A percentile compares a stretch with the other conserved stretches of the same genome.
Conservation (phyloP, 2,329 filamentous ascomycete species). For the Cladobotryum protrusum region DNA sequence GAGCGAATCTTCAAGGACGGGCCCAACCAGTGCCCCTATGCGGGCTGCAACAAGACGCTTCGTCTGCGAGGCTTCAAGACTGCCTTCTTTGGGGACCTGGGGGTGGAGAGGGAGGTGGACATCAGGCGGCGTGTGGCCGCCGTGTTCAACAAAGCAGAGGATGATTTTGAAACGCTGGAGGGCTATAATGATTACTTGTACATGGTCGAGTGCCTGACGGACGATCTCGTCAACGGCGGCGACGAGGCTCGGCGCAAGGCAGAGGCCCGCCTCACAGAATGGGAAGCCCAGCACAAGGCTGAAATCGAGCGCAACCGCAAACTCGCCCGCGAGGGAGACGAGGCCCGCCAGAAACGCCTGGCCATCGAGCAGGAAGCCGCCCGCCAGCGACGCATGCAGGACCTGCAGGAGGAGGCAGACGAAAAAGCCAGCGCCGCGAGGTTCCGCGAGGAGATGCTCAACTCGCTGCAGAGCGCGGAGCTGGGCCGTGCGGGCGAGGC, state of each 20-base stretch:
- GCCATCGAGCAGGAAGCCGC: conserved; percentile 61
- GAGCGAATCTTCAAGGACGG: conserved; percentile 90
- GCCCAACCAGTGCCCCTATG: conserved; percentile 86
- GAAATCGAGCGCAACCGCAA: conserved; percentile 58
- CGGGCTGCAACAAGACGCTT: conserved; percentile 79
- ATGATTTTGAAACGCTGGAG: conserved; percentile 79
- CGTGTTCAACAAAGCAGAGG: conserved; percentile 82
- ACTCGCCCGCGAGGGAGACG: conserved; percentile 50
- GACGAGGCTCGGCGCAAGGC: conserved; percentile 53
- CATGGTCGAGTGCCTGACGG: conserved; percentile 82
- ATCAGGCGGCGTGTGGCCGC: conserved; percentile 71
- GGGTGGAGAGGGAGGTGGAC: conserved; percentile 89
- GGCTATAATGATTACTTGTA: conserved; percentile 95
- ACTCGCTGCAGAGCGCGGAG: conserved; percentile 58
- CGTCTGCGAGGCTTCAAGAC: conserved; percentile 77
- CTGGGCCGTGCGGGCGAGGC: conserved; percentile 53
- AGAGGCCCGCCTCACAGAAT: conserved; percentile 46
- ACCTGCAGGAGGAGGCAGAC: conserved; percentile 62
- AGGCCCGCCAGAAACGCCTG: conserved; percentile 48
- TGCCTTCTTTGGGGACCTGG: conserved; percentile 84
- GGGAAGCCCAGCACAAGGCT: conserved; percentile 65
- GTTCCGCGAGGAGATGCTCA: conserved; percentile 62
- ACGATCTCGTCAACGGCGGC: conserved; percentile 71
- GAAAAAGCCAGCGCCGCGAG: conserved; percentile 59
- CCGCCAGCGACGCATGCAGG: conserved; percentile 52